Conservation (phyloP, 768 basidiomycete genomes). For the Pisolithus orientalis region DNA sequence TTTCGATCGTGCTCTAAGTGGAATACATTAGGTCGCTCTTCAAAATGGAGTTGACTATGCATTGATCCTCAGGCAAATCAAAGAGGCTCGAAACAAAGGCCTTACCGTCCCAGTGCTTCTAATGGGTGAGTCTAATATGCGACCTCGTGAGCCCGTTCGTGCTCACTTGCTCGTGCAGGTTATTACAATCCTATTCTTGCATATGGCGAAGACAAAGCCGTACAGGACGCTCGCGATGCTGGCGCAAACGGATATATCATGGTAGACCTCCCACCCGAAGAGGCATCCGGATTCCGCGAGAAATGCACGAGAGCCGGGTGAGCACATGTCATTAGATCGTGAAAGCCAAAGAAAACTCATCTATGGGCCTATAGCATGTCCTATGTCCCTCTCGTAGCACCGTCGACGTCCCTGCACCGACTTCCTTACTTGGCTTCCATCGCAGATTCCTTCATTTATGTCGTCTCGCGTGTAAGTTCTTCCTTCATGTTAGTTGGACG, state of each 20-base stretch:
- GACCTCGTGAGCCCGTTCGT: background rate
- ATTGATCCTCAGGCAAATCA: slow-evolving; percentile 64
- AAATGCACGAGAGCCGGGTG: slow-evolving; percentile 80
- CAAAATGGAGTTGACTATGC: slow-evolving; percentile 71
- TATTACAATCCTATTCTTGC: slow-evolving; percentile 97
- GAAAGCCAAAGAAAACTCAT: background rate
- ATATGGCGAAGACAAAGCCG: slow-evolving; percentile 92
- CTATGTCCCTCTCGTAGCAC: slow-evolving; percentile 93
- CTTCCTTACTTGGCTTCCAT: slow-evolving; percentile 90
- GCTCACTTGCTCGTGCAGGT: slow-evolving; percentile 41
- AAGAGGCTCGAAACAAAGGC: slow-evolving; percentile 72
- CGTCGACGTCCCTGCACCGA: slow-evolving; percentile 81
- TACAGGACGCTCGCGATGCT: slow-evolving; percentile 80
- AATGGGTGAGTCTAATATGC: slow-evolving; percentile 60
- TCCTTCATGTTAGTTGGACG: background rate
- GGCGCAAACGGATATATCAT: slow-evolving; percentile 98
- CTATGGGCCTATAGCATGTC: slow-evolving; percentile 54
- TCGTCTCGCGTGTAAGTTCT: slow-evolving; percentile 81
- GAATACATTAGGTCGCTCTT: slow-evolving; percentile 59
- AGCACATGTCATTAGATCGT: slow-evolving; percentile 23
- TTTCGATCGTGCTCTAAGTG: background rate
- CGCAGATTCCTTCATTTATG: slow-evolving; percentile 96
- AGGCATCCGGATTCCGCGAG: slow-evolving; percentile 83
- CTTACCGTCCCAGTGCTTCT: slow-evolving; percentile 81
- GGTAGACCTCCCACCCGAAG: slow-evolving; percentile 96